A percentile compares a stretch with the other conserved stretches of the same genome.
Evolutionary conservation across 345 rosid genomes (phyloP).

Genomic region (Nephelium lappaceum): DNA sequence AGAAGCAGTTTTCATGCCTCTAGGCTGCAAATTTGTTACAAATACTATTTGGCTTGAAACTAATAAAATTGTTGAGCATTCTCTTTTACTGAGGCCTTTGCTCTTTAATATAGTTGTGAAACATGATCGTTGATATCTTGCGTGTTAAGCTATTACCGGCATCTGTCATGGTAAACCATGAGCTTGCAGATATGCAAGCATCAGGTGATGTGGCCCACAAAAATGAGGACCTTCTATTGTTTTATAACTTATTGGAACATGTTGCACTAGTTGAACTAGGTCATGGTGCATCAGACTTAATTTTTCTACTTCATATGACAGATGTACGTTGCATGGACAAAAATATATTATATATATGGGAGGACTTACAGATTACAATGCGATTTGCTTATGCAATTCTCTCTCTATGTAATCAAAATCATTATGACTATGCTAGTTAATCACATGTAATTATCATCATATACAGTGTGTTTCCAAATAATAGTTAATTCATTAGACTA

Average conservation of each 20-base stretch:
- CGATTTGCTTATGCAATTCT: constrained; percentile 2
- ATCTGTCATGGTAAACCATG: background rate
- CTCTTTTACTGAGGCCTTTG: too few relatives aligned
- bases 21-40: background rate
- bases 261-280: background rate
- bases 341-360: background rate
- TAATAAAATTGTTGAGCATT: background rate
- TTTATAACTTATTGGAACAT: background rate
- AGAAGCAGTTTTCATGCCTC: background rate
- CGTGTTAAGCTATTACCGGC: background rate
- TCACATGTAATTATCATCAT: background rate
- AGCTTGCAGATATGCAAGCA: background rate
- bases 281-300: background rate
- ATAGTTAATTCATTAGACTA: background rate
- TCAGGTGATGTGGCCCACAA: background rate
- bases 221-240: background rate
- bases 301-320: background rate
- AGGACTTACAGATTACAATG: background rate
- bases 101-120: background rate
- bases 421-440: background rate
- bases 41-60: background rate
- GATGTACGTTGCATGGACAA: background rate
- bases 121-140: background rate
- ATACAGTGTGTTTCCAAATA: background rate
- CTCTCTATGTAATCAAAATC: background rate